A percentile compares a stretch with the other conserved stretches of the same genome.
Conservation (phyloP, 495 filamentous ascomycete species). For the Tuber brumale region DNA sequence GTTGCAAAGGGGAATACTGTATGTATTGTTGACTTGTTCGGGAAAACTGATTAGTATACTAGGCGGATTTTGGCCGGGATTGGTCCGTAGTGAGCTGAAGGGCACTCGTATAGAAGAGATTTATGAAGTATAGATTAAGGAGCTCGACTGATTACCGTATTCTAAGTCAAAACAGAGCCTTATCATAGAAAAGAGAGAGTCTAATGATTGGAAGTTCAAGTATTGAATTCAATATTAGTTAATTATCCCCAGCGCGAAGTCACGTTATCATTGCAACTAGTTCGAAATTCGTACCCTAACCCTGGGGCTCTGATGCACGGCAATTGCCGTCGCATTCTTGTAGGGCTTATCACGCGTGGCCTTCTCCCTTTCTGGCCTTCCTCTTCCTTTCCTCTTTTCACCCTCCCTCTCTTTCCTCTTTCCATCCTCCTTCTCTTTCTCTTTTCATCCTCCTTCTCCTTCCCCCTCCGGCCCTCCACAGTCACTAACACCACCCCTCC, state of each 20-base stretch:
- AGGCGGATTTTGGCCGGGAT: not conserved
- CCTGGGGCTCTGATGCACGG: not conserved
- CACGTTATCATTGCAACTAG: not conserved
- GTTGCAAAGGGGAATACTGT: not conserved
- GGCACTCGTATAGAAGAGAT: not conserved
- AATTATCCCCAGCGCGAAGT: not conserved
- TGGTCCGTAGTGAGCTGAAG: not conserved
- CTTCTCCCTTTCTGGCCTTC: not conserved
- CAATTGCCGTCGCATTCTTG: not conserved
- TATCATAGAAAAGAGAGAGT: not conserved
- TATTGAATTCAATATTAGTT: not conserved
- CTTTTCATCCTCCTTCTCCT: too few species aligned
- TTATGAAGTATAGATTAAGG: not conserved
- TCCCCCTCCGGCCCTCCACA: not conserved
- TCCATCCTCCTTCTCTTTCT: too few species aligned
- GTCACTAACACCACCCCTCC: not conserved
- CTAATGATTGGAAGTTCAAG: not conserved
- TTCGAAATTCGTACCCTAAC: not conserved
- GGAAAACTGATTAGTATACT: not conserved
- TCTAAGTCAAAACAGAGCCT: not conserved
- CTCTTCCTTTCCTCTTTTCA: too few species aligned
- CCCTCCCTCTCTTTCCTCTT: not conserved
- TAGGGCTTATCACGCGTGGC: not conserved
- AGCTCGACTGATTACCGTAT: not conserved
- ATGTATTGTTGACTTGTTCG: conserved; percentile 1